Base-by-base conservation (phyloP, 352 stramenopile genomes). In the Thraustotheca clavata region DNA sequence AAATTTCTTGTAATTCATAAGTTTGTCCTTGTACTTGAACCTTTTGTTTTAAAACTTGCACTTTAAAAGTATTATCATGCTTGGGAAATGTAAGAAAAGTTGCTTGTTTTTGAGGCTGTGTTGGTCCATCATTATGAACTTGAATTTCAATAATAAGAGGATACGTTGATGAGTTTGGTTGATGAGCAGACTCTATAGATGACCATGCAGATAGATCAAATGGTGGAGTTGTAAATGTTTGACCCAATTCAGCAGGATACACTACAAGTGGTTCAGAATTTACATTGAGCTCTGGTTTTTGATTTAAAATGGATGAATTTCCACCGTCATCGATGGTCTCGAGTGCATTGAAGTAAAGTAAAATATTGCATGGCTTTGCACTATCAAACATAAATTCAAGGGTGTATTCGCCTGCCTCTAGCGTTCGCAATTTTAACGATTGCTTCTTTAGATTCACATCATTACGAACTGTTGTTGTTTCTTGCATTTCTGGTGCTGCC, bases 1-100 rank as follows among this genome's bases (percentile, higher is more conserved):
- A 94, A 55, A 94, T 91, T 69, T 94, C 85, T 70, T 92, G 85
- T 22, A 94, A 71, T 66, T 94, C 83, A 70, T 94, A 94, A 6
- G 83, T 90, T 60, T 90, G 50, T 1, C 78, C 80, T 20, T 90
- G 74, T 20, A 87, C 67, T 63, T 80, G 67, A 34, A 91, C 81
- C 67, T 94, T 93, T 54, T 94, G 84, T 63, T 94, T 94, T 62
- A 94, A 71, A 62, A 91, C 75, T 67, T 89, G 89, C 69, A 89
- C 62, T 27, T 75, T 67, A 31, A 52, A 52, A 2, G 43, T 52
- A 14, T 24, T 52, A 73, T 76, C 89, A 12, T 66, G 52, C 67
- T 76, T 78, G 9, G 71, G 57, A 52, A 94, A 89, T 24, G 79
- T 88, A 50, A 75, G 80, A 52, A 94, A 94, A 7, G 82, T 94